These are phyloP conservation scores for Centaurea solstitialis DNA, from an alignment of 129 eudicot species.

Conservation along the genomic window DNA sequence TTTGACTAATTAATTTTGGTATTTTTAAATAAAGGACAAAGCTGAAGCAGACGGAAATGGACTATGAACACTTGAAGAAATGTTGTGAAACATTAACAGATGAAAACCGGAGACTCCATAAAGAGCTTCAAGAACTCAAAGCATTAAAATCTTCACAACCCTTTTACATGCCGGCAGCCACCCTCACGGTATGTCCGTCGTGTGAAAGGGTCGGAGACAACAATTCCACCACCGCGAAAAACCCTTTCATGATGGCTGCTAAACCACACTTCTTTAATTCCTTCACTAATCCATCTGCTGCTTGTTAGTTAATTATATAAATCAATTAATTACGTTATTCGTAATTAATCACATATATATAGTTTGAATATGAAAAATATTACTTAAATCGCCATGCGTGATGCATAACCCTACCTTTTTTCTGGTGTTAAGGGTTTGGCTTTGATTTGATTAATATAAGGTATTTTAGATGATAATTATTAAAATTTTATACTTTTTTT, in stretches of 20 bases:
- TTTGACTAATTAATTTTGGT: neutral
- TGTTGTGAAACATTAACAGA: conserved; percentile 76
- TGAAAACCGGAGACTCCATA: conserved; percentile 83
- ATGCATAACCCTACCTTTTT: conserved; percentile 48
- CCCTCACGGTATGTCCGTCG: conserved; percentile 92
- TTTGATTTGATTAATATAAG: conserved; percentile 20
- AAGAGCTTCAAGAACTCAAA: conserved; percentile 83
- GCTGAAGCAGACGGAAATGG: conserved; percentile 94
- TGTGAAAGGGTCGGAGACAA: conserved; percentile 72
- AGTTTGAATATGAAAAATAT: conserved; percentile 12
- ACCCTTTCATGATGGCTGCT: conserved; percentile 35
- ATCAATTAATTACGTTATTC: conserved; percentile 12
- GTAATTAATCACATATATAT: conserved; percentile 14
- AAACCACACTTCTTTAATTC: conserved; percentile 56
- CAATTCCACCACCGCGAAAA: conserved; percentile 28
- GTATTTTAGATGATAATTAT: conserved; percentile 25
- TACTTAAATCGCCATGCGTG: conserved; percentile 18
- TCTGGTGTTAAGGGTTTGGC: conserved; percentile 53
- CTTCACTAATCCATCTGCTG: conserved; percentile 68
- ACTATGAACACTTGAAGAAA: conserved; percentile 83
- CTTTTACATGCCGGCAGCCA: conserved; percentile 83
- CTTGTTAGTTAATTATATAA: conserved; percentile 41
- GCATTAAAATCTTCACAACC: conserved; percentile 64
- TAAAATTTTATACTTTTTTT: neutral
- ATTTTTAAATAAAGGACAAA: conserved; percentile 61